phyloP scores from a whole-genome alignment of 768 basidiomycete species.

The Leccinum subgranulosum region DNA sequence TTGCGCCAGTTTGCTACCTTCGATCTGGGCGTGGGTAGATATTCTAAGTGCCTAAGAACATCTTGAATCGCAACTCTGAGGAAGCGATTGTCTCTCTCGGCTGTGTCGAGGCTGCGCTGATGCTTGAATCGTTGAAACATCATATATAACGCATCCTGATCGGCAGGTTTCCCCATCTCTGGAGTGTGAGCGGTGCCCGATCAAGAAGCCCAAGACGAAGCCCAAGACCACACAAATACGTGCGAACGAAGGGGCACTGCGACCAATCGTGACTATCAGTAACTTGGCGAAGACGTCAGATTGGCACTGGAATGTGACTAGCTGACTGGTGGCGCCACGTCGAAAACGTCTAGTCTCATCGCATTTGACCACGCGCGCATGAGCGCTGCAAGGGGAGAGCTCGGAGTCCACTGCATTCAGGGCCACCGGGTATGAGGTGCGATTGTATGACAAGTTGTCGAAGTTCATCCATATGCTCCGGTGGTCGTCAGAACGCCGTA shows the following conservation, averaged over 20 bases:
- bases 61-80: background rate
- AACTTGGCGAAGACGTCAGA: background rate
- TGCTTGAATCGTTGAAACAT: background rate
- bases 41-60: background rate
- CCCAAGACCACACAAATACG: background rate
- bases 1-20: background rate
- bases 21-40: background rate
- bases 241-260: background rate
- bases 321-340: background rate
- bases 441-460: background rate
- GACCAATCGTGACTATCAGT: background rate
- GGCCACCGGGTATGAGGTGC: background rate
- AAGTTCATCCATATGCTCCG: background rate
- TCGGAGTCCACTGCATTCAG: background rate
- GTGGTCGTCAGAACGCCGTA: background rate
- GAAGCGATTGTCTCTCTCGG: background rate
- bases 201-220: background rate
- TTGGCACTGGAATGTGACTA: background rate
- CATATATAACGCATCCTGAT: background rate
- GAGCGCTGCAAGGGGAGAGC: background rate
- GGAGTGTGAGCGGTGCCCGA: background rate
- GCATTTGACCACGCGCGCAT: background rate
- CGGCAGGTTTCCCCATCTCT: background rate
- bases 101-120: slow-evolving; percentile 10
- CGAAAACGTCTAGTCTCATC: background rate